phyloP scores from a whole-genome alignment of 140 eudicot genomes.

The Stevia rebaudiana region DNA sequence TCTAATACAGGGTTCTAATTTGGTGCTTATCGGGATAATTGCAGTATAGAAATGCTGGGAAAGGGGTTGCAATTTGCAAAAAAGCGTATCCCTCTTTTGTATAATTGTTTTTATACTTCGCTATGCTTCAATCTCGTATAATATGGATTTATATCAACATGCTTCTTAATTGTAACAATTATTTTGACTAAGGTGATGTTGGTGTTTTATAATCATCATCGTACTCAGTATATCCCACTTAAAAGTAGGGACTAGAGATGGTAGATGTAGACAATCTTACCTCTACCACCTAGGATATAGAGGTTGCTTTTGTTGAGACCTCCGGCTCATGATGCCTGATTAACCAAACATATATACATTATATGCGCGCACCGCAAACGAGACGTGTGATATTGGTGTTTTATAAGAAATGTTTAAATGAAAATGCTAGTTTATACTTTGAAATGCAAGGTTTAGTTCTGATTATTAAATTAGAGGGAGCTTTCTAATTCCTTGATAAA shows the following conservation, averaged over 20 bases:
- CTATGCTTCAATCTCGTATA: not conserved
- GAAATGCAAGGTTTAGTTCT: not conserved
- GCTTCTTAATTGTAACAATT: not conserved
- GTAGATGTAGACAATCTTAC: too few species aligned
- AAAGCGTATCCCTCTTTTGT: conserved; percentile 75
- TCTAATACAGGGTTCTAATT: not conserved
- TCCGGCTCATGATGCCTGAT: too few species aligned
- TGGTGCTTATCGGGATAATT: conserved; percentile 14
- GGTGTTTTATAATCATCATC: not conserved
- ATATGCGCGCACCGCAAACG: too few species aligned
- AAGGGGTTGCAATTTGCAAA: conserved; percentile 93
- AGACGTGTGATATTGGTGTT: too few species aligned
- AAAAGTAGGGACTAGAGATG: too few species aligned
- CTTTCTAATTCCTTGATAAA: conserved; percentile 39
- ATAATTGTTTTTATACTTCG: not conserved
- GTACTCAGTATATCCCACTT: too few species aligned
- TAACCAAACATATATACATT: too few species aligned
- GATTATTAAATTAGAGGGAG: not conserved
- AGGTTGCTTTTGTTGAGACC: too few species aligned
- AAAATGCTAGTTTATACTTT: too few species aligned
- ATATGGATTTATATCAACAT: not conserved
- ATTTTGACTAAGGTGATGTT: not conserved
- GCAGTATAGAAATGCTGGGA: conserved; percentile 95
- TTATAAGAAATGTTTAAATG: too few species aligned
- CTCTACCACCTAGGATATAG: too few species aligned